Base-by-base conservation (phyloP, 2,329 filamentous ascomycete species). In the Aureobasidium sp. region DNA sequence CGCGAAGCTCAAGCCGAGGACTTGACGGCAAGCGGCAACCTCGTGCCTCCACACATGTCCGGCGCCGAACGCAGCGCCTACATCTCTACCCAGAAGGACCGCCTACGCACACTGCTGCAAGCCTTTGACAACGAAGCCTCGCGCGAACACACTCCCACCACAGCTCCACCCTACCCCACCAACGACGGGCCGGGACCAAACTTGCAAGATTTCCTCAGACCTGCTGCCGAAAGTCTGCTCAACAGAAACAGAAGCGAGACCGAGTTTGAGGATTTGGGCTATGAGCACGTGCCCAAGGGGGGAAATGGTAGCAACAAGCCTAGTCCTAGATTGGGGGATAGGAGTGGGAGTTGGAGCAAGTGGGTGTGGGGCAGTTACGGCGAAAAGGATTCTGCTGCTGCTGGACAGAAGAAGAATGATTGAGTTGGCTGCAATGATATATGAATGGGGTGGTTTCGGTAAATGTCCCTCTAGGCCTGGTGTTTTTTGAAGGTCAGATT, bases 201-300 rank as follows among this genome's bases (percentile, higher is more conserved):
- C 24, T 24, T 32, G 8, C 48, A 41, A n/a, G 49, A 53, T 34
- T 48, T 24, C 45, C 52, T 69, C 61, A 56, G 38, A 4, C 42
- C 39, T 6, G 39, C 25, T 29, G 63, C 67, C 57, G 81, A 74
- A 3, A 25, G 32, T 16, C n/a, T 49, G 45, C 71, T 95, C 62
- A 85, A 81, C 62, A 91, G 91, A 72, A 91, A 87, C 64, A 83
- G 83, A 58, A 94, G 88, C 67, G 90, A 95, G 66, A 81, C 80
- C 17, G 91, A 95, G 61, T 96, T 96, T 64, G 90, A 95, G 55
- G 66, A 69, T 51, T 59, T 69, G 2, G 64, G 60, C 10, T 67
- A 67, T 40, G 66, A 69, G 56, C 55, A 64, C 12, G 66, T 69
- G 61, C 65, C 66, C n/a, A 47, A 59, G 61, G 29, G 65, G 59